phyloP scores from a whole-genome alignment of 2,329 filamentous ascomycete species.

The Ramularia endophylla region DNA sequence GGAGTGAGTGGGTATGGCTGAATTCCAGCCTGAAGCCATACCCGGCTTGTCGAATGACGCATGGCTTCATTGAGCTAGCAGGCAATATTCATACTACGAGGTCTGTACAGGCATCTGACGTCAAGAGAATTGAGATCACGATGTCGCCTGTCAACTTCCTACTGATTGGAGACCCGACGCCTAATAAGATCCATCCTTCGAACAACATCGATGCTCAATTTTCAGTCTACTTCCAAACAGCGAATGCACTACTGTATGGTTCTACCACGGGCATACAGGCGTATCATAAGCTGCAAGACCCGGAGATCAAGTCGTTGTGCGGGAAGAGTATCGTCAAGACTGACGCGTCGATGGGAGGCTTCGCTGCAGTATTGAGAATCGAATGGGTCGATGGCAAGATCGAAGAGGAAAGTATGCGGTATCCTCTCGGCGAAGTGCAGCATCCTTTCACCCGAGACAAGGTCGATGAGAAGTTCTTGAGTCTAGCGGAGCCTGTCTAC shows the following conservation, averaged over 20 bases:
- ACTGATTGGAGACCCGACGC: conserved; percentile 30
- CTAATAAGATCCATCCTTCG: conserved; percentile 32
- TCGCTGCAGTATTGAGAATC: conserved; percentile 20
- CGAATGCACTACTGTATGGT: conserved; percentile 26
- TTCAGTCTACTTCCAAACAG: conserved; percentile 32
- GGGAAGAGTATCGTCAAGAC: conserved; percentile 21
- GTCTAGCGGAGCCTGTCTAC: conserved; percentile 20
- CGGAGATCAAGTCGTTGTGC: conserved; percentile 17
- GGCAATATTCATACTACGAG: conserved; percentile 15
- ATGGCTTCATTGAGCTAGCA: conserved; percentile 28
- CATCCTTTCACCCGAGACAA: conserved; percentile 26
- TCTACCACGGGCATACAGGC: conserved; percentile 24
- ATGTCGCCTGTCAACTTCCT: conserved; percentile 22
- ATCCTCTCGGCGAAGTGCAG: conserved; percentile 25
- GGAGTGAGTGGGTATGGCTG: conserved; percentile 23
- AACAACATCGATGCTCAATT: conserved; percentile 34
- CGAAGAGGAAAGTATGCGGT: conserved; percentile 17
- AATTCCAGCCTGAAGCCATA: conserved; percentile 26
- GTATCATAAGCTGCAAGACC: conserved; percentile 23
- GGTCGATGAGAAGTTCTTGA: conserved; percentile 27
- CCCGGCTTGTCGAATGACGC: conserved; percentile 30
- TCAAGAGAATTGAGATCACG: conserved; percentile 16
- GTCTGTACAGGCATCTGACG: conserved; percentile 9
- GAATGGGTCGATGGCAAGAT: conserved; percentile 19
- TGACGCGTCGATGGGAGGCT: conserved; percentile 20